Conservation (phyloP, 2,329 filamentous ascomycete species). For the Colletotrichum sp. region DNA sequence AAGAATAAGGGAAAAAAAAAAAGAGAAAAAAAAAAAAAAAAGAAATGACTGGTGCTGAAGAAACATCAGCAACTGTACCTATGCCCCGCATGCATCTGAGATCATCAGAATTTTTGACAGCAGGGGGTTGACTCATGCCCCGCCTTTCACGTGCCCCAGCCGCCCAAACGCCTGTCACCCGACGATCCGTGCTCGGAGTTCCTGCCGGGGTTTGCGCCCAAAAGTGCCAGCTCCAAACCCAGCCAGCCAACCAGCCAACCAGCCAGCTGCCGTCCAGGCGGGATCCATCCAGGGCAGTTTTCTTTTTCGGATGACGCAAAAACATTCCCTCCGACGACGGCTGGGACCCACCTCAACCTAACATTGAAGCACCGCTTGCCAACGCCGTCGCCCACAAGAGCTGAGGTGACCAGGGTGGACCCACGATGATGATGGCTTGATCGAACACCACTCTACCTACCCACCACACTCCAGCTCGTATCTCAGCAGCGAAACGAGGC, state of each 20-base stretch:
- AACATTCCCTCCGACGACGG: background rate
- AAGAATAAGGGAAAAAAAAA: background rate
- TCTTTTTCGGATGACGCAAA: background rate
- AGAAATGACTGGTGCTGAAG: background rate
- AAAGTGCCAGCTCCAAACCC: background rate
- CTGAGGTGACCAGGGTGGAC: background rate
- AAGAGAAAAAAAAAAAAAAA: background rate
- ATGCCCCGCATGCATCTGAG: conserved; percentile 21
- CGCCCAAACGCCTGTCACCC: background rate
- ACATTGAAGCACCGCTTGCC: background rate
- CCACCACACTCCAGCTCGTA: background rate
- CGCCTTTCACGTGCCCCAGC: conserved; percentile 19
- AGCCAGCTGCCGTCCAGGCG: background rate
- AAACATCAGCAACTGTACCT: background rate
- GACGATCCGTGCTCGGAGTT: background rate
- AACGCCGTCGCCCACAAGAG: background rate
- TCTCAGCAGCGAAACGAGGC: background rate
- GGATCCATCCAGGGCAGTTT: background rate
- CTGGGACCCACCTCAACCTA: background rate
- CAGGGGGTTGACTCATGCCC: conserved; percentile 18
- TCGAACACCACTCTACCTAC: background rate
- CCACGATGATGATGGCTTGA: conserved; percentile 17
- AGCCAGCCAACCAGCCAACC: background rate
- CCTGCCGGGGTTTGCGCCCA: background rate
- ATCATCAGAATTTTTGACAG: conserved; percentile 21